Percentiles rank a stretch among this genome's conserved stretches.
phyloP scores from a whole-genome alignment of 2,329 filamentous ascomycete genomes.

The Fusarium euwallaceae region DNA sequence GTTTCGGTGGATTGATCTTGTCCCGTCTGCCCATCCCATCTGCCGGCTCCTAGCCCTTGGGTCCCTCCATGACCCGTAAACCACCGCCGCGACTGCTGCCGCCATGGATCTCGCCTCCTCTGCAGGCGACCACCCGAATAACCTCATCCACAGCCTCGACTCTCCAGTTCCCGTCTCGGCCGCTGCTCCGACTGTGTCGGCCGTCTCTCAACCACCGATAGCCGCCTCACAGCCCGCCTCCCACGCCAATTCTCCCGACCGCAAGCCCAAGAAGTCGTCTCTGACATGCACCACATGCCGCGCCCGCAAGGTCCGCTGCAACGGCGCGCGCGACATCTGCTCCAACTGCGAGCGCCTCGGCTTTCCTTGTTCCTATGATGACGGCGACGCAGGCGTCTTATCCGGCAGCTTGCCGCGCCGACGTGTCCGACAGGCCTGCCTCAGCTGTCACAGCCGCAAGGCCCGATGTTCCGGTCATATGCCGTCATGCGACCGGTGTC shows the following conservation, averaged over 20 bases:
- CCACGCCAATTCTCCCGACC: constrained; percentile 49
- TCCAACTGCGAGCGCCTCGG: constrained; percentile 71
- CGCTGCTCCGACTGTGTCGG: constrained; percentile 19
- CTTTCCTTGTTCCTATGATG: constrained; percentile 70
- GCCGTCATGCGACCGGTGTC: constrained; percentile 65
- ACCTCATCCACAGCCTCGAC: constrained; percentile 42
- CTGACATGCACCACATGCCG: constrained; percentile 68
- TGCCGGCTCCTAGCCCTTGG: constrained; percentile 32
- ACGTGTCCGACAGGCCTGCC: constrained; percentile 68
- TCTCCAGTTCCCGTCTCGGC: constrained; percentile 38
- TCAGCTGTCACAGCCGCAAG: constrained; percentile 70
- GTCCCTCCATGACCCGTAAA: constrained; percentile 44
- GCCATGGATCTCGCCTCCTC: constrained; percentile 49
- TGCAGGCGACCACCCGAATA: constrained; percentile 47
- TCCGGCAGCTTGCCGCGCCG: constrained; percentile 63
- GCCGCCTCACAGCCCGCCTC: constrained; percentile 40
- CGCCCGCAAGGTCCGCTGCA: constrained; percentile 70
- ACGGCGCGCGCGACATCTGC: constrained; percentile 66
- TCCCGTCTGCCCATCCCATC: constrained; percentile 28
- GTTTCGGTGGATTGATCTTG: constrained; percentile 38
- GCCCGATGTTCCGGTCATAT: constrained; percentile 70
- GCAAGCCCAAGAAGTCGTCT: constrained; percentile 57
- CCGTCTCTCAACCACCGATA: constrained; percentile 25
- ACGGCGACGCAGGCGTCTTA: constrained; percentile 58
- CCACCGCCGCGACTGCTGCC: constrained; percentile 33